Evolutionary conservation across 768 basidiomycete species (phyloP), one percentile per base, ranked within the genome.

Genomic region (Clavulina sp.): DNA sequence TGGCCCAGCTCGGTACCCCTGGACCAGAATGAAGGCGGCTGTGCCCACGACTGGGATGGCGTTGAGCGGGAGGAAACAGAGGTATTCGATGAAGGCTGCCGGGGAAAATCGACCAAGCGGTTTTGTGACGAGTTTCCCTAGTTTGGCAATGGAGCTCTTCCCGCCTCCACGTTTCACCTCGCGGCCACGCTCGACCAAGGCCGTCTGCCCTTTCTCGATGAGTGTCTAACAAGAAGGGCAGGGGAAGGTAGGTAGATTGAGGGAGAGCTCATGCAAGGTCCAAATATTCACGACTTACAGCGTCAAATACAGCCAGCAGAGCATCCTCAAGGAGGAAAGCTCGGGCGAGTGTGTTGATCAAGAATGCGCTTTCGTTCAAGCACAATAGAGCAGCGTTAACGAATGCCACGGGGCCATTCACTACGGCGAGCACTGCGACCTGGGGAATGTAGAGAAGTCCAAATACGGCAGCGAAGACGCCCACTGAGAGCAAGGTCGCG

Each of bases 61-160:
- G 64, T 82, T 84, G 49, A 83, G 69, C 18, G 81, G 81, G 4
- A 83, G 66, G 3, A 76, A 76, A 23, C 80, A 57, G 33, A 81
- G 57, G 60, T 82, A 84, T 57, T 75, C 66, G 18, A 77, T 57
- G 41, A 80, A 57, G 13, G 69, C 68, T 40, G 69, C 69, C 34
- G 63, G 65, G 33, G 66, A 68, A 55, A 74, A 69, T 19, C 65
- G 41, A 13, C 38, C 24, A n/a, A 76, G 60, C 7, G 74, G 73
- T 56, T 71, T 69, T 21, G 72, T 68, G 50, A 79, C 62, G 4
- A 72, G 63, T 53, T 69, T 71, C 4, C 74, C 71, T 13, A 77
- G 63, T 49, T 67, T 66, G 60, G 72, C 72, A 38, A 70, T 60
- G 4, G 68, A 63, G 49, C 62, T 6, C 56, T 57, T 56, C n/a